Conservation (phyloP, 345 rosid genomes). For the Theobroma cacao region DNA sequence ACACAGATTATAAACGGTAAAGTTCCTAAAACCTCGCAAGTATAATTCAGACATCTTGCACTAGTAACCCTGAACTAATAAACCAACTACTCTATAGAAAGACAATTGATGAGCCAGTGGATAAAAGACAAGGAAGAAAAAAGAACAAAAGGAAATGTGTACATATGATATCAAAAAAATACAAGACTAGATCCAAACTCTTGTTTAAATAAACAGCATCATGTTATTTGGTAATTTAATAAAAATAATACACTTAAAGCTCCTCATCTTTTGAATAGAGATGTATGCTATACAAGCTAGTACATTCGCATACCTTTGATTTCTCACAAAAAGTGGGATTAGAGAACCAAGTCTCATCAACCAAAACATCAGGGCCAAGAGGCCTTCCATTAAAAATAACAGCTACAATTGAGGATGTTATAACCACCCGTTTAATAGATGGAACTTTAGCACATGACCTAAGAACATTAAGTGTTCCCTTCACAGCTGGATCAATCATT, state of each 20-base stretch:
- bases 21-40: neutral
- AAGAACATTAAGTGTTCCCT: slow-evolving; percentile 51
- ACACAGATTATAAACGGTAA: neutral
- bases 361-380: slow-evolving; percentile 23
- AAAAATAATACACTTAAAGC: neutral
- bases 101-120: neutral
- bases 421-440: slow-evolving; percentile 46
- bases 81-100: neutral
- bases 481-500: slow-evolving; percentile 45
- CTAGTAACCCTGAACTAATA: neutral
- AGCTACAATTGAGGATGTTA: slow-evolving; percentile 51
- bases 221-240: neutral
- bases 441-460: slow-evolving; percentile 35
- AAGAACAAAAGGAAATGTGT: neutral
- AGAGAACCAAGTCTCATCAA: slow-evolving; percentile 54
- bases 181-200: neutral
- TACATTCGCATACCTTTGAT: slow-evolving; percentile 17
- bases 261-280: neutral
- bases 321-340: slow-evolving; percentile 32
- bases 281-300: neutral
- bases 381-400: slow-evolving; percentile 29
- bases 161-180: neutral
- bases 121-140: neutral
- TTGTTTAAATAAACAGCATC: neutral
- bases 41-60: neutral